Base-by-base conservation (phyloP, 352 stramenopile species). In the Globisporangium abappressorium region DNA sequence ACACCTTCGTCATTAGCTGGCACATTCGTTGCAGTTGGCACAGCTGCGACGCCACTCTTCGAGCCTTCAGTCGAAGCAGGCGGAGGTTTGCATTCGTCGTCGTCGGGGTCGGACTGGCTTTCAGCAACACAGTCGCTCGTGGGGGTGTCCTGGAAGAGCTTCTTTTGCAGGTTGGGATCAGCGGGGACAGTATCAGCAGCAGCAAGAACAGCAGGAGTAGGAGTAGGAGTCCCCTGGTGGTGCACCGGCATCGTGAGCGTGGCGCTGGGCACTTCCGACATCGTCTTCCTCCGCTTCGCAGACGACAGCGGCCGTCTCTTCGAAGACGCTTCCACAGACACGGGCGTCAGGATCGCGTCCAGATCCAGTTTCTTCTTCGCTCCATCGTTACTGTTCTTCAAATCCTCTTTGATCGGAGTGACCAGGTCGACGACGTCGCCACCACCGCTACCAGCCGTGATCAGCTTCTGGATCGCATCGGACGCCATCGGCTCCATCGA, bases 401-500 rank as follows among this genome's bases (percentile, higher is more conserved):
- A 18, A 41, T 51, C 49, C 59, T 57, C 59, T 20, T 65, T 65
- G 22, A n/a, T 26, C 33, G 59, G 59, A 12, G 59, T 65, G 20
- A 54, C 9, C 6, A 54, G 22, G 14, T 60, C 28, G 18, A 51
- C 43, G 15, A 22, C 43, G 18, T 51, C 43, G 14, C 43, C 43
- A 8, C 43, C 18, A 24, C 26, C 28, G 11, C 22, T 46, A 15
- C 59, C 26, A 5, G 59, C 69, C 2, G 74, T 77, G 18, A 92
- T 68, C 33, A 88, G 70, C 58, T 83, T 85, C 47, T 84, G 66
- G 26, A 91, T 92, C 2, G 78, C 72, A 55, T 92, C 79, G 3
- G 82, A 89, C 38, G 80, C 74, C 72, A 84, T 84, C 0, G 84
- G 82, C 58, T 92, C 84, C 84, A 92, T 92, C 5, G 82, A 91